phyloP scores from a whole-genome alignment of 192 early-diverging fungal species.

The Chytriomyces sp. region DNA sequence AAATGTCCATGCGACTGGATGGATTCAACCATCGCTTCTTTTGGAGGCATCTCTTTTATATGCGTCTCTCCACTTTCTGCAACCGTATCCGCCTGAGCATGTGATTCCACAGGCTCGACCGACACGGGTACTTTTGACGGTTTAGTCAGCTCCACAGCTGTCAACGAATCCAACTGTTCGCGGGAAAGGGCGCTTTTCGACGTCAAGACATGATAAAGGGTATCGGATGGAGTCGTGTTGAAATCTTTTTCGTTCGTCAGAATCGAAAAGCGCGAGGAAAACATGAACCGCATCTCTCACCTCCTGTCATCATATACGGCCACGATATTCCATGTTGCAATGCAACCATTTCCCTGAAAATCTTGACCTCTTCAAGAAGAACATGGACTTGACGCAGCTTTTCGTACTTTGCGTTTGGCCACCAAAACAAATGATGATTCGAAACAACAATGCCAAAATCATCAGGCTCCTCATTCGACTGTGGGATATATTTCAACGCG shows the following conservation, averaged over 20 bases:
- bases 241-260: neutral
- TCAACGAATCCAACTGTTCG: neutral
- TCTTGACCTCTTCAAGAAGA: constrained; percentile 35
- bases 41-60: no score
- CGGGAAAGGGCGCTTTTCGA: neutral
- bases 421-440: constrained; percentile 55
- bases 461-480: no score
- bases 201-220: constrained; percentile 31
- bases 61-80: no score
- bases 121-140: neutral
- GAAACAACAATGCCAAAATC: constrained; percentile 29
- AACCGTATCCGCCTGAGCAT: no score
- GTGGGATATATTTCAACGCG: no score
- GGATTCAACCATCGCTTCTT: no score
- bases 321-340: constrained; percentile 11
- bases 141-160: neutral
- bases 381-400: constrained; percentile 43
- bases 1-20: neutral
- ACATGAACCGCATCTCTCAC: constrained; percentile 19
- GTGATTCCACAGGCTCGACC: no score
- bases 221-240: constrained; percentile 34
- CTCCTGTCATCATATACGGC: constrained; percentile 43
- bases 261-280: neutral
- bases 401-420: constrained; percentile 41
- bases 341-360: constrained; percentile 4